Evolutionary conservation across 2,329 filamentous ascomycete genomes (phyloP), one percentile per base, ranked within the genome.

Genomic region (Tolypocladium amazonense): DNA sequence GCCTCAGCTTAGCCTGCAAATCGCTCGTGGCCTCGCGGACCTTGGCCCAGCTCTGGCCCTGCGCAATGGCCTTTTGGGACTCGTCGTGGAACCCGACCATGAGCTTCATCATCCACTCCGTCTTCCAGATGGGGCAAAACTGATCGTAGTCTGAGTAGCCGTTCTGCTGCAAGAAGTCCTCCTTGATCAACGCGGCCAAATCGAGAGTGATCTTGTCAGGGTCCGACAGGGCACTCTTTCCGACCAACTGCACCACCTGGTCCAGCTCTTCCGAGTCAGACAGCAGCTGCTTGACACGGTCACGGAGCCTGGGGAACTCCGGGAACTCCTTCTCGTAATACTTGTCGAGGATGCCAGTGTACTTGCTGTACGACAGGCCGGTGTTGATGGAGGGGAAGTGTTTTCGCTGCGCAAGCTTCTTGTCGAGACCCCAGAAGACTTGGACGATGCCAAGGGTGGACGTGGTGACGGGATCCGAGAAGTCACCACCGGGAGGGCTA

Each of bases 351-450:
- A 90, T 82, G 62, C 75, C 86, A 54, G 88, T 95, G 80, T 99
- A 99, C 81, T 99, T 99, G 83, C 88, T 93, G 85, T 99, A 99
- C 65, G 91, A 96, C 66, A 90, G 80, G 25, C 86, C 86, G 11
- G 94, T 97, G 81, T 99, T 99, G 81, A 99, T 92, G 38, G 92
- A 97, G 7, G 94, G 94, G 83, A 99, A 99, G 77, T 99, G 94
- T 80, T 99, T 99, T 70, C 94, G 88, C 79, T 97, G 94, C 27
- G 94, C 94, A 62, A 99, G 88, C 82, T 97, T 97, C 88, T 99
- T 97, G 82, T 99, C 94, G 57, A 97, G 84, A 83, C 94, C 94
- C 94, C 94, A 99, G 81, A 99, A 99, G 67, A 99, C 94, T 75
- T 99, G 94, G 70, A 99, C 94, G 71, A 99, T 99, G 84, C 89